Evolutionary conservation across 2,329 filamentous ascomycete species (phyloP).

Genomic region (Fusarium sarcochroum): DNA sequence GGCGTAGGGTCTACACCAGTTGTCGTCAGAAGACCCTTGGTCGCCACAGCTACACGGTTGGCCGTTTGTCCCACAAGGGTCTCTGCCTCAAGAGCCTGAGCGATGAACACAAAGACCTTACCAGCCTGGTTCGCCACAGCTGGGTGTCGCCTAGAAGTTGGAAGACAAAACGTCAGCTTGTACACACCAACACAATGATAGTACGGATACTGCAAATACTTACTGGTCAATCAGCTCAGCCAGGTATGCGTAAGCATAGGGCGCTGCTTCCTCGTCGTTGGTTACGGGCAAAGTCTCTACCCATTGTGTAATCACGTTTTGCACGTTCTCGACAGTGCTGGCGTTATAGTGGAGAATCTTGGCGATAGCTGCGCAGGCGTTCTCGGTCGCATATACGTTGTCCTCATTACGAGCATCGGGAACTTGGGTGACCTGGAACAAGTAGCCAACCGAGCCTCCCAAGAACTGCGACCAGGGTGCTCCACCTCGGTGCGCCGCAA

Average conservation of each 20-base stretch:
- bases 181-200: not conserved
- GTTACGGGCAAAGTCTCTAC: constrained; percentile 90
- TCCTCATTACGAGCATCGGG: constrained; percentile 89
- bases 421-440: constrained; percentile 88
- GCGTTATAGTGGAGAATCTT: constrained; percentile 96
- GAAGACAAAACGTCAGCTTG: constrained; percentile 46
- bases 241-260: constrained; percentile 94
- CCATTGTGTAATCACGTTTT: constrained; percentile 87
- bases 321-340: constrained; percentile 79
- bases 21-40: constrained; percentile 81
- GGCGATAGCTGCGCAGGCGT: constrained; percentile 94
- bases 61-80: constrained; percentile 89
- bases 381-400: constrained; percentile 97
- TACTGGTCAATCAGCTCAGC: constrained; percentile 94
- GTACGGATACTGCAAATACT: constrained; percentile 58
- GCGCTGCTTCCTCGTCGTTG: constrained; percentile 97
- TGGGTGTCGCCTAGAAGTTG: constrained; percentile 79
- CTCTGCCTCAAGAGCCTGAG: constrained; percentile 90
- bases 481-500: constrained; percentile 94
- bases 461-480: constrained; percentile 90
- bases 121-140: constrained; percentile 82
- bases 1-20: constrained; percentile 83
- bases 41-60: constrained; percentile 79
- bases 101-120: constrained; percentile 87
- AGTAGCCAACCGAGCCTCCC: constrained; percentile 80